phyloP scores from a whole-genome alignment of 208 protist species.

The Crithidia thermophila region DNA sequence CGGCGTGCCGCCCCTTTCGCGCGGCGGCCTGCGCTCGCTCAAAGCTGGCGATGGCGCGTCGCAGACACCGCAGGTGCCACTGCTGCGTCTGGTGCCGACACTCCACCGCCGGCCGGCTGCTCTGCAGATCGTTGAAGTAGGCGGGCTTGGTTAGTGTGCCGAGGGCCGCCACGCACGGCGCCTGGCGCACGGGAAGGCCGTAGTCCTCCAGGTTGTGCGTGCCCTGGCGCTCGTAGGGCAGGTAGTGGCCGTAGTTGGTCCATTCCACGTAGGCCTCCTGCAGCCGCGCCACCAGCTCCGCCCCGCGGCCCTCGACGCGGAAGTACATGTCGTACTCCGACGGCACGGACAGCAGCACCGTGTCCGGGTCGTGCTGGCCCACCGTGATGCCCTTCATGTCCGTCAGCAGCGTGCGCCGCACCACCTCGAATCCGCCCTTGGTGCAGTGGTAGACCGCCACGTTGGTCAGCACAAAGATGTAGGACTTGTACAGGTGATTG shows the following conservation, averaged over 20 bases:
- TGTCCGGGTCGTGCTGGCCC: conserved; percentile 44
- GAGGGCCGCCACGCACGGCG: conserved; percentile 31
- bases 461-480: conserved; percentile 70
- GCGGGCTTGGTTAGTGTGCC: conserved; percentile 48
- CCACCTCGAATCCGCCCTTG: conserved; percentile 53
- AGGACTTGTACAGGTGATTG: conserved; percentile 57
- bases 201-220: conserved; percentile 32
- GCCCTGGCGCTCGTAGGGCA: conserved; percentile 32
- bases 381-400: conserved; percentile 47
- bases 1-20: conserved; percentile 10
- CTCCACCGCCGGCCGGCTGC: conserved; percentile 41
- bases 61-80: conserved; percentile 51
- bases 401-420: conserved; percentile 54
- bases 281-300: conserved; percentile 54
- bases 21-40: conserved; percentile 31
- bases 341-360: conserved; percentile 56
- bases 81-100: conserved; percentile 27
- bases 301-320: conserved; percentile 43
- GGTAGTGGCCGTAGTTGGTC: conserved; percentile 54
- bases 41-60: conserved; percentile 38
- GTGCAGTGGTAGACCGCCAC: conserved; percentile 68
- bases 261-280: conserved; percentile 66
- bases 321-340: conserved; percentile 78
- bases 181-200: conserved; percentile 39
- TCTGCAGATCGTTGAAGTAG: conserved; percentile 54